These are phyloP conservation scores for Basipetospora sp. DNA, from an alignment of 2,329 filamentous ascomycete species.

Conservation along the genomic window DNA sequence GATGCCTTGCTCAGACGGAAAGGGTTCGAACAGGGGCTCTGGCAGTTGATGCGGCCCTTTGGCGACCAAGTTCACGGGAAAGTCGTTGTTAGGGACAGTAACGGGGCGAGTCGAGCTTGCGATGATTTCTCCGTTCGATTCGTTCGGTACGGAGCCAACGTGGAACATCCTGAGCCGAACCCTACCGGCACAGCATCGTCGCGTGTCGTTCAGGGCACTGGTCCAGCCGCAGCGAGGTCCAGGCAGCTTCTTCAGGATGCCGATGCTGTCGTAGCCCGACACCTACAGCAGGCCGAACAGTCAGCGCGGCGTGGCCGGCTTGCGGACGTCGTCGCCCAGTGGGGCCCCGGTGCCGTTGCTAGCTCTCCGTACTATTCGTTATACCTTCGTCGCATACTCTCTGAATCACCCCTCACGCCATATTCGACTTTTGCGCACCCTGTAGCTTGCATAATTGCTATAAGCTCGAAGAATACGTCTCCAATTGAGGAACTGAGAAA, in stretches of 20 bases:
- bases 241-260: conserved; percentile 41
- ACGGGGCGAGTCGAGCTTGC: conserved; percentile 65
- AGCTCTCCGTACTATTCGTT: conserved; percentile 72
- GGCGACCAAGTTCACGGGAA: conserved; percentile 79
- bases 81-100: conserved; percentile 78
- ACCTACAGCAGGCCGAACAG: conserved; percentile 61
- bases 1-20: conserved; percentile 68
- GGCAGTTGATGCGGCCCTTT: conserved; percentile 78
- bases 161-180: conserved; percentile 34
- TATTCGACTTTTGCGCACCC: conserved; percentile 93
- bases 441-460: conserved; percentile 84
- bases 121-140: conserved; percentile 89
- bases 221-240: conserved; percentile 7
- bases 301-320: conserved; percentile 26
- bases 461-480: conserved; percentile 70
- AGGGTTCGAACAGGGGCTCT: conserved; percentile 67
- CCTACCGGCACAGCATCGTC: conserved; percentile 11
- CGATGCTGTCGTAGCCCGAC: conserved; percentile 65
- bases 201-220: conserved; percentile 1
- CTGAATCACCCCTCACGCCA: conserved; percentile 59
- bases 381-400: conserved; percentile 71
- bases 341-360: conserved; percentile 30
- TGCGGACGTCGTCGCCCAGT: conserved; percentile 24
- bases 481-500: conserved; percentile 78
- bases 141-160: conserved; percentile 48